Evolutionary conservation across 805 yeast species (phyloP), one percentile per base, ranked within the genome.

Genomic region (Candida awuae): DNA sequence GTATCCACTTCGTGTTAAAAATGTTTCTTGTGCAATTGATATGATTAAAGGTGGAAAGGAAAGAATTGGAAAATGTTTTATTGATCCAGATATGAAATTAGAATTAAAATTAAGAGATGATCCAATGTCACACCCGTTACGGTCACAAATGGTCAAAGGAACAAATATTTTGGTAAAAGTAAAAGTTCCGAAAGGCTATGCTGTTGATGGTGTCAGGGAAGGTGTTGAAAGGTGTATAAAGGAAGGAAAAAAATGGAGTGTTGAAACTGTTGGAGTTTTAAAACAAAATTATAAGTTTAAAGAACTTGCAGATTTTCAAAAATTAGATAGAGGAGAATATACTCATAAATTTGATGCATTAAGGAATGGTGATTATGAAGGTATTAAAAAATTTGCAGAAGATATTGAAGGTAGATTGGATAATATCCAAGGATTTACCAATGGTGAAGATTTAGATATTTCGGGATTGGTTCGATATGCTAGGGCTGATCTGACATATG

Each of bases 391-490:
- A 7, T 58, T 76, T 33, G 63, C 68, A 4, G 56, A 57, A 27
- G 40, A 46, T 27, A 46, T 58, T 18, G 42, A 50, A 13, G 8
- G 13, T 4, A 53, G 48, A 10, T 49, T 42, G 19, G 15, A 39
- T 6, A 28, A 32, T 9, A 23, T 29, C 18, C 49, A 48, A 31
- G 13, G 17, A 8, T 51, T 52, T 33, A 19, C 47, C 3, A 38
- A 49, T 41, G 59, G 52, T 29, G 67, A 25, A 25, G 28, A 72
- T 39, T 69, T 74, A 41, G 79, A 81, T 43, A 52, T 88, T 13
- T 81, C 94, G 2, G 95, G 97, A 0, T 94, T 96, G 4, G 87
- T 96, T 2, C 62, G 84, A 37, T 83, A 86, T 46, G 79, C 95
- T 1, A 75, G 81, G 31, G 75, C 80, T 12, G 71, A 78, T 27